Evolutionary conservation across 345 rosid genomes (phyloP), one percentile per base, ranked within the genome.

Genomic region (Crucihimalaya himalaica): DNA sequence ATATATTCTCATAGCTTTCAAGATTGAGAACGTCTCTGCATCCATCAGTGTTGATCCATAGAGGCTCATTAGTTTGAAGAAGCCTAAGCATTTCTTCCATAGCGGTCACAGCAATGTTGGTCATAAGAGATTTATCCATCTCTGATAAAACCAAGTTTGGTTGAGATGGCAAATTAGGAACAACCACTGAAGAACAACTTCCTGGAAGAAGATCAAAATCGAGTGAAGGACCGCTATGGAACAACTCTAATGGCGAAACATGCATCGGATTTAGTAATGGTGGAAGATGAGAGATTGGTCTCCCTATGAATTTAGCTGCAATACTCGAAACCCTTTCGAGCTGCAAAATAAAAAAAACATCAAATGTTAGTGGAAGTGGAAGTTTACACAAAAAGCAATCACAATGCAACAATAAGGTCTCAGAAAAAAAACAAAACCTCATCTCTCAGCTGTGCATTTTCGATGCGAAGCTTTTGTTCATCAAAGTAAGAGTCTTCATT

Each of bases 261-360:
- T 86, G 91, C 81, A 86, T 72, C 0, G 89, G 86, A 37, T 86
- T 96, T 32, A 87, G 87, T 16, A 75, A n/a, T 0, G 97, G 97
- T 55, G 93, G 92, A 42, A 92, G 96, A 54, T 95, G 97, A 3
- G 99, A 83, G 40, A 89, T 83, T 31, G 97, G 98, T 81, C 97
- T 85, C 56, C 99, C 99, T 12, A 88, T 84, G 87, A 88, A 95
- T 83, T 87, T 88, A 1, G 93, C 92, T 16, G 99, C 96, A 85
- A 95, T 77, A 84, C 83, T 87, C 23, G 99, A 92, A 70, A 92
- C 93, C 81, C 93, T 86, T 78, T 95, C 97, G 29, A 92, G 99
- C 98, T 95, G 73, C 66, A 1, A 31, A 34, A 34, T 9, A 34
- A 64, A 0, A 12, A 20, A 34, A 7, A 45, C 8, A 16, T 50